Conservation (phyloP, 1,284 basidiomycete species). For the Ceratobasidium theobromae region DNA sequence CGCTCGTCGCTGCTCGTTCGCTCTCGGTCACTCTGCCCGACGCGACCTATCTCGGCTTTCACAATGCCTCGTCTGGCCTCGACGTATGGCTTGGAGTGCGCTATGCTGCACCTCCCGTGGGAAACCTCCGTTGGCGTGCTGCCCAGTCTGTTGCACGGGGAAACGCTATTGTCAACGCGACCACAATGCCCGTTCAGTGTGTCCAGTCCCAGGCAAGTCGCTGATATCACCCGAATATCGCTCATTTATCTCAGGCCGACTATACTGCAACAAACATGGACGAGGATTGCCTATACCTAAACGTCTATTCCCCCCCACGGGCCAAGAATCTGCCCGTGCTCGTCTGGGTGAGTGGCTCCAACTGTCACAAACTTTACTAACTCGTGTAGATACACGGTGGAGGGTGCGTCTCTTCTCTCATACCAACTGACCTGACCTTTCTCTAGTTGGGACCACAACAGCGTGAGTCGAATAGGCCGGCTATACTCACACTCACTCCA, state of each 20-base stretch:
- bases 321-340: conserved; percentile 12
- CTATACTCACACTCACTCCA: not conserved
- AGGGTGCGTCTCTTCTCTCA: not conserved
- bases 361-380: not conserved
- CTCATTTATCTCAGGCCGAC: not conserved
- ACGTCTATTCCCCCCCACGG: not conserved
- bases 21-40: conserved; percentile 8
- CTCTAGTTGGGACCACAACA: conserved; percentile 12
- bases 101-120: conserved; percentile 13
- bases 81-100: conserved; percentile 16
- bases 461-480: not conserved
- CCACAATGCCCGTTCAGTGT: not conserved
- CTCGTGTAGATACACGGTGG: conserved; percentile 4
- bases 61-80: conserved; percentile 5
- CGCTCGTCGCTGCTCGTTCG: not conserved
- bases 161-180: conserved; percentile 1
- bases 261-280: not conserved
- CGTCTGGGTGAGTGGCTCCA: not conserved
- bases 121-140: not conserved
- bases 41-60: conserved; percentile 6
- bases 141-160: not conserved
- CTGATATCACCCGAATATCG: not conserved
- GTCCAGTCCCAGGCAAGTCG: conserved; percentile 1
- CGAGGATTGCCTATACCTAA: conserved; percentile 18
- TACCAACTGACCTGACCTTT: not conserved